Evolutionary conservation across 805 yeast genomes (phyloP), one percentile per base, ranked within the genome.

Genomic region (Wickerhamiella lipophila): DNA sequence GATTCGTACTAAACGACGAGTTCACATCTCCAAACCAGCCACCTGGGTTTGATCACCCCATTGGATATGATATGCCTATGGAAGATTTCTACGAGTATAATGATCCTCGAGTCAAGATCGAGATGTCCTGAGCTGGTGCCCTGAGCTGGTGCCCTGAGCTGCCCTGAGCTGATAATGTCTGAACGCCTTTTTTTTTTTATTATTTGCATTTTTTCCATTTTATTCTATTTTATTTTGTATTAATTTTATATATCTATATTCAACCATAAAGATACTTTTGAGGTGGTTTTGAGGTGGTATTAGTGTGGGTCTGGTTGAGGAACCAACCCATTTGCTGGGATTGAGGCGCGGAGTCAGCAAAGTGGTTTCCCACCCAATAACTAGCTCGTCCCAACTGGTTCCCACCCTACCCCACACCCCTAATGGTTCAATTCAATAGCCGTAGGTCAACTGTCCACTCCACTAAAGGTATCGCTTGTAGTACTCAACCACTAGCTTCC

Each of bases 361-460:
- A n/a, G n/a, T n/a, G n/a, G n/a, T n/a, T n/a, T n/a, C n/a, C n/a
- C n/a, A n/a, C n/a, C n/a, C n/a, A n/a, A n/a, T n/a, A n/a, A n/a
- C n/a, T n/a, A n/a, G n/a, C n/a, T n/a, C n/a, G n/a, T n/a, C n/a
- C n/a, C n/a, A n/a, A n/a, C n/a, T n/a, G n/a, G n/a, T n/a, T n/a
- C 26, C 26, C 5, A 23, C 26, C 26, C 26, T 22, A 41, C 25
- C 23, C 39, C 39, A 35, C 22, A 35, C 16, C 23, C 16, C 9
- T 16, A 6, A 36, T 22, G 23, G 22, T 35, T 8, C 40, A 15
- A 13, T 45, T 40, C 30, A 55, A 63, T 13, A 80, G 86, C 1
- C 68, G 89, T 57, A 68, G 94, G 47, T 81, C 89, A 1, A 79
- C 79, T 0, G 89, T 82, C 4, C 79, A 80, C 60, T 80, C 88